These are phyloP conservation scores for Sugiyamaella novakii DNA, from an alignment of 1,139 yeast species.

Conservation along the genomic window DNA sequence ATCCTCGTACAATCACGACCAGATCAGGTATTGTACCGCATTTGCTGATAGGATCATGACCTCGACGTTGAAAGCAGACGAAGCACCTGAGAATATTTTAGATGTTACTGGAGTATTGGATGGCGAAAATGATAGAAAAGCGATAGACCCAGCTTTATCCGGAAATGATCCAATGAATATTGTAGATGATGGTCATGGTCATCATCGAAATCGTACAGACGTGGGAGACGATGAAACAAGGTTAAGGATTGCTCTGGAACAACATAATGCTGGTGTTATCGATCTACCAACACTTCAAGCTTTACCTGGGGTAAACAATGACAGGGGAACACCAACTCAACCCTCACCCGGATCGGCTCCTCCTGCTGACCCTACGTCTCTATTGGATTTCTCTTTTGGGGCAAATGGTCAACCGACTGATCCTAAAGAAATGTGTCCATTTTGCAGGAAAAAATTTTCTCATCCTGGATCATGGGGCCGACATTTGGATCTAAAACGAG, in stretches of 20 bases:
- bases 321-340: no score
- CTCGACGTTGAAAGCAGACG: constrained; percentile 1
- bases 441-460: constrained; percentile 52
- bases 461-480: constrained; percentile 58
- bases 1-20: constrained; percentile 1
- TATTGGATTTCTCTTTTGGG: constrained; percentile 13
- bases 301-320: background rate
- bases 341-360: background rate
- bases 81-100: constrained; percentile 2
- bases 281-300: background rate
- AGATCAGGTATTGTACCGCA: constrained; percentile 1
- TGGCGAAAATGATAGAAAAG: constrained; percentile 4
- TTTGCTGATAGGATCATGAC: constrained; percentile 7
- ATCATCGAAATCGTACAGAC: background rate
- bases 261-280: constrained; percentile 9
- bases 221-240: constrained; percentile 10
- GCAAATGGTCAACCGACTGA: constrained; percentile 23
- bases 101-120: constrained; percentile 13
- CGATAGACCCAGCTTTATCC: constrained; percentile 14
- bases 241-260: constrained; percentile 13
- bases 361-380: background rate
- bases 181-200: no score
- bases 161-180: no score
- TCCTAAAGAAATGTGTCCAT: constrained; percentile 49
- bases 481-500: constrained; percentile 53